Base-by-base conservation (phyloP, 768 basidiomycete species). In the Tephrocybe sp. region DNA sequence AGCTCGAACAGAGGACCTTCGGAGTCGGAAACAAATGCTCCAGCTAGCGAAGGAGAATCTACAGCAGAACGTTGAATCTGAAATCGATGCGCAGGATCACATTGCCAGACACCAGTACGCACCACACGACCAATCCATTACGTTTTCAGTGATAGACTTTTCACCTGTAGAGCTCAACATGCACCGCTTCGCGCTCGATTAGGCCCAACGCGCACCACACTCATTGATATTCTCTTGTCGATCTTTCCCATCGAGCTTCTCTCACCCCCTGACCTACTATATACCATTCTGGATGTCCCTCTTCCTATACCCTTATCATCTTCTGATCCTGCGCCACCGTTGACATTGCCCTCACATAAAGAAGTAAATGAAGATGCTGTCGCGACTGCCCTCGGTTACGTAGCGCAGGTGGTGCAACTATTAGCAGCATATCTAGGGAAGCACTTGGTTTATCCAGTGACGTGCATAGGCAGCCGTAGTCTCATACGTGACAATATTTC, bases 231-330 rank as follows among this genome's bases (percentile, higher is more conserved):
- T 11, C 78, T 97, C 39, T 82, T 88, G 35, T 71, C 74, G 11
- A 86, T 96, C 58, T 98, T 87, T 67, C 94, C 95, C 19, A 96
- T 99, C 60, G 89, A 92, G 47, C 84, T 96, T 14, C 76, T 84
- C 41, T 87, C 88, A 10, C 76, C 93, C 11, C 82, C 89, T 4
- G 86, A 92, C 60, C 74, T 98, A n/a, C 80, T 97, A 23, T 99
- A 89, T 66, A 84, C 89, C 11, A 91, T 99, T 64, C 73, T 94
- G 44, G 77, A 79, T 44, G 84, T 92, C 40, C 90, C 97, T n/a
- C 77, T 99, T 9, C 95, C 97, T 1, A 94, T 98, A 54, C 92
- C 92, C 13, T 59, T 84, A 19, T 73, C 78, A 26, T 56, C 80
- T 4, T 81, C 82, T 46, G 89, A 94, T 58, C 91, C 93, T 39